Evolutionary conservation across 1,284 basidiomycete genomes (phyloP), one percentile per base, ranked within the genome.

Genomic region (Ceratorhiza oryzae-sativae): DNA sequence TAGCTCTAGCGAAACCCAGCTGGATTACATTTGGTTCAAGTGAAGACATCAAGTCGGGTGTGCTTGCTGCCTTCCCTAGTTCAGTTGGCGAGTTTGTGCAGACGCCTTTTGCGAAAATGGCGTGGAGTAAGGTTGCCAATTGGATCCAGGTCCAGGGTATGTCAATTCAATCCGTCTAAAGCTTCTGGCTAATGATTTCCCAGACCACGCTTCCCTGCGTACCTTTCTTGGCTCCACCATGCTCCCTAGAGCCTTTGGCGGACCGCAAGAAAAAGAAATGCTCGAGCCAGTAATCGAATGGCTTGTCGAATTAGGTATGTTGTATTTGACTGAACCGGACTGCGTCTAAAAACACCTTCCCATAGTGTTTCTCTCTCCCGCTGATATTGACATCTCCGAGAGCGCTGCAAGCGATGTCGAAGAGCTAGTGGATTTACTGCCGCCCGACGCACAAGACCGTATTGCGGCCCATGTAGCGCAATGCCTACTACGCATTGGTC

Each of bases 261-360:
- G 55, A 13, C 49, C 49, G 12, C n/a, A 53, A 20, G 63, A 67
- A 41, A 48, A 27, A 23, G 34, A 30, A 15, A 36, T 39, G 6
- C 49, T 67, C n/a, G 63, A 67, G 20, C 48, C 34, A 2, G 34
- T 67, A 6, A 67, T 67, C 8, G 53, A 39, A 41, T 67, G 63
- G 63, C 49, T 67, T 23, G 34, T 67, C 9, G 63, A 67, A 27
- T 25, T 67, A 12, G 63, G 63, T 42, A 67, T n/a, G 48, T 25
- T 55, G n/a, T 20, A 13, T 53, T 32, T 13, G 10, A 32, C 34
- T 30, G 23, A n/a, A 15, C 18, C 13, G 1, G 3, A 55, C 15
- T 15, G 2, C 15, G 15, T 18, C 42, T 45, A 45, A 45, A 45
- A 53, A 36, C 10, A 55, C n/a, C n/a, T 25, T 49, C 20, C 15